phyloP scores from a whole-genome alignment of 2,329 filamentous ascomycete genomes.

The Fusarium sp. region DNA sequence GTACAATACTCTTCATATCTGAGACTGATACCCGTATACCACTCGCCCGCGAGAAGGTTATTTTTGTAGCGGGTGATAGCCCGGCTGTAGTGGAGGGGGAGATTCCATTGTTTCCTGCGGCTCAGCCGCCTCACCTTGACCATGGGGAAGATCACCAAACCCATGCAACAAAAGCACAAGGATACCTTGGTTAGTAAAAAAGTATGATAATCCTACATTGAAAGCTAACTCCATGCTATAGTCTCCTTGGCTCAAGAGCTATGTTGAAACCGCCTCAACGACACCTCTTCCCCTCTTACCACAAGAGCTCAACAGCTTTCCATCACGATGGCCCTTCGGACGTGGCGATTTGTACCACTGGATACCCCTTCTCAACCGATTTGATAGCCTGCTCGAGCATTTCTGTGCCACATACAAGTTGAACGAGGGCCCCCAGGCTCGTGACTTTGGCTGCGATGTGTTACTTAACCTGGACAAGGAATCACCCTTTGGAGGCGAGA shows the following conservation, averaged over 20 bases:
- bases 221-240: slow-evolving; percentile 57
- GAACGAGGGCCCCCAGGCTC: slow-evolving; percentile 81
- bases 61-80: slow-evolving; percentile 55
- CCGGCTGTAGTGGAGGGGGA: slow-evolving; percentile 70
- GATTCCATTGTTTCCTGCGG: slow-evolving; percentile 64
- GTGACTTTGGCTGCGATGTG: slow-evolving; percentile 77
- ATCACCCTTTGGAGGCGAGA: slow-evolving; percentile 64
- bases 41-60: slow-evolving; percentile 55
- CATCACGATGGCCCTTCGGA: slow-evolving; percentile 92
- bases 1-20: slow-evolving; percentile 16
- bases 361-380: slow-evolving; percentile 94
- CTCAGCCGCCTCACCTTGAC: slow-evolving; percentile 69
- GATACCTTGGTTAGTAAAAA: slow-evolving; percentile 70
- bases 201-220: not conserved
- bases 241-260: slow-evolving; percentile 90
- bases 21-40: slow-evolving; percentile 53
- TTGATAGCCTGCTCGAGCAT: slow-evolving; percentile 87
- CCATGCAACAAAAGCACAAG: slow-evolving; percentile 75
- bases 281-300: slow-evolving; percentile 82
- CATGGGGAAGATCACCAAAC: slow-evolving; percentile 78
- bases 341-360: slow-evolving; percentile 97
- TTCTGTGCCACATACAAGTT: slow-evolving; percentile 87
- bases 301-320: slow-evolving; percentile 81
- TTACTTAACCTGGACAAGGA: slow-evolving; percentile 70
- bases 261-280: slow-evolving; percentile 77